These are phyloP conservation scores for Phytophthora foliorum DNA, from an alignment of 352 stramenopile genomes.

Conservation along the genomic window DNA sequence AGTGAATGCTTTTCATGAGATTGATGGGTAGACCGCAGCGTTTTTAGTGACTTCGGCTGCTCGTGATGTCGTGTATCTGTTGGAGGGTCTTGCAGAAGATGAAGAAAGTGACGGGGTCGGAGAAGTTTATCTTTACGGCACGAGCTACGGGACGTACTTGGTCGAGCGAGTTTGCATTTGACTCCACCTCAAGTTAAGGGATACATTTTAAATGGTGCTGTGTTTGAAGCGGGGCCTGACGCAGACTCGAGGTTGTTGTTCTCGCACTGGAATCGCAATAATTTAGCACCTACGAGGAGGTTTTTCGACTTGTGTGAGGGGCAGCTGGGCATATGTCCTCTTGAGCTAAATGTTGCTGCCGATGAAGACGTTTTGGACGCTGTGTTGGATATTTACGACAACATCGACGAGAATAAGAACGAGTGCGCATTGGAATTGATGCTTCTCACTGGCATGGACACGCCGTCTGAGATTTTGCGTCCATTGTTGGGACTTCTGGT, in stretches of 20 bases:
- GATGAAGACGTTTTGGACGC: constrained; percentile 33
- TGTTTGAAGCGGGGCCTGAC: constrained; percentile 38
- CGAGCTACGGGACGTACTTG: constrained; percentile 70
- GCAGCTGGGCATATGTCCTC: constrained; percentile 34
- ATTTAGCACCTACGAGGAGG: constrained; percentile 26
- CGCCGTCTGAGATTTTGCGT: constrained; percentile 38
- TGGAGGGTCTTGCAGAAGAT: constrained; percentile 23
- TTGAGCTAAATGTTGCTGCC: constrained; percentile 20
- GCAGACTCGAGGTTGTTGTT: constrained; percentile 31
- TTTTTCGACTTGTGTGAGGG: constrained; percentile 39
- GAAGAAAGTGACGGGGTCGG: constrained; percentile 15
- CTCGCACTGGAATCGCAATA: constrained; percentile 50
- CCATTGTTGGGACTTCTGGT: constrained; percentile 45
- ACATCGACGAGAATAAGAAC: constrained; percentile 39
- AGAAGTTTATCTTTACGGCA: constrained; percentile 57
- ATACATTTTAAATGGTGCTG: constrained; percentile 63
- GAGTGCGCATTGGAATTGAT: constrained; percentile 28
- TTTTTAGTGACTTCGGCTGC: constrained; percentile 66
- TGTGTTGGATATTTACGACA: constrained; percentile 42
- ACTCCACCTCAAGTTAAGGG: constrained; percentile 44
- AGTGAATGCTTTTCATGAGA: constrained; percentile 33
- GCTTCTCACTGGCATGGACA: neutral
- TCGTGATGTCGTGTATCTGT: constrained; percentile 41
- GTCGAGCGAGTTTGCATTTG: constrained; percentile 61
- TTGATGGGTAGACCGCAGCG: constrained; percentile 30